Percentiles rank a stretch among this genome's conserved stretches.
Conservation (phyloP, 768 basidiomycete species). For the Podaxis sp. region DNA sequence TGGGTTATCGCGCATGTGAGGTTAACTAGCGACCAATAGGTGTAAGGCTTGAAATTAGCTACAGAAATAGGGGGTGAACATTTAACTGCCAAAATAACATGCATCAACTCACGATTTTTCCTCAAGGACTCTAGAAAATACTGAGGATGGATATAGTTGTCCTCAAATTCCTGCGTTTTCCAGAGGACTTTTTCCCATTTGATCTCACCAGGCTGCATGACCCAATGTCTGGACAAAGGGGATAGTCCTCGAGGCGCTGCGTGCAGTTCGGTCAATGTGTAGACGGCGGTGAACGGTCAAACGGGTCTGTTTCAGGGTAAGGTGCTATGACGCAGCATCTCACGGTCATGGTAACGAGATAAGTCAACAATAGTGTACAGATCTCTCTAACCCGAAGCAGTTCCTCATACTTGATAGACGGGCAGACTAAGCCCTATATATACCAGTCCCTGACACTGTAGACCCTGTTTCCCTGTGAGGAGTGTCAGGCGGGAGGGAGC, state of each 20-base stretch:
- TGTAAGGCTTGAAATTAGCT: constrained; percentile 82
- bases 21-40: constrained; percentile 68
- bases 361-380: neutral
- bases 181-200: constrained; percentile 76
- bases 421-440: neutral
- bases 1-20: constrained; percentile 77
- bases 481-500: neutral
- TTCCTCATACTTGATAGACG: neutral
- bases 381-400: constrained; percentile 3
- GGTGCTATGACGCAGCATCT: constrained; percentile 8
- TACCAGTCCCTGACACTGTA: neutral
- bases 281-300: constrained; percentile 5
- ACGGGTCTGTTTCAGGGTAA: constrained; percentile 1
- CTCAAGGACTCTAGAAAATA: constrained; percentile 76
- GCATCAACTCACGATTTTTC: constrained; percentile 60
- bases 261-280: too few relatives aligned
- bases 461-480: neutral
- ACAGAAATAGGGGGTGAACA: constrained; percentile 3
- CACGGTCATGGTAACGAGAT: constrained; percentile 10
- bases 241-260: neutral
- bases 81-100: constrained; percentile 1
- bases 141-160: constrained; percentile 76
- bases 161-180: constrained; percentile 70
- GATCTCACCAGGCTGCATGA: constrained; percentile 1
- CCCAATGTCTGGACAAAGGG: neutral